Evolutionary conservation across 148 eudicot genomes (phyloP), one percentile per base, ranked within the genome.

Genomic region (Spergularia bocconei): DNA sequence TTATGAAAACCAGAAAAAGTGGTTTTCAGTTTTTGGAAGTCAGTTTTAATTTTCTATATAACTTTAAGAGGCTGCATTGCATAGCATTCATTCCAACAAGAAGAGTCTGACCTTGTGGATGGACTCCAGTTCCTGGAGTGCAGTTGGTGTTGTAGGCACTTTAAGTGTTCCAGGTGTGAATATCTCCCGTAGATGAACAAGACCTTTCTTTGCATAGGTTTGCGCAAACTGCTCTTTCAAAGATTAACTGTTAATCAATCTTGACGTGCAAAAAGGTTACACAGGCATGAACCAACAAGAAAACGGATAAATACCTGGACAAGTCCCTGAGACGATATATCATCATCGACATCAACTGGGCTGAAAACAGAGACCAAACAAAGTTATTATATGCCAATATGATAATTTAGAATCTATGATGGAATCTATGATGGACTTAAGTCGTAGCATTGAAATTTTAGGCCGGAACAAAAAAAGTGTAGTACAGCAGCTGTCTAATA

Each of bases 341-440:
- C 93, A 77, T 95, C 96, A 65, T 80, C 71, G 89, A 95, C 86
- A 73, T 95, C 99, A 79, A 92, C 99, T 52, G 99, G 99, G 78
- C 99, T 95, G 81, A 88, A 89, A 38, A 77, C 38, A 86, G 56
- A 84, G 41, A 65, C 77, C 41, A 36, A 0, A 73, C 16, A 11
- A 65, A 19, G 55, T 6, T 64, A 13, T 55, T 55, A 39, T 13
- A 75, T 12, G 41, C n/a, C n/a, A 51, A 41, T 52, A 44, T 44
- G 8, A 6, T 6, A 6, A 44, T 44, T 44, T 6, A 9, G 48
- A 44, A 6, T 44, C 48, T 6, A 9, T 44, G 48, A 44, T 44
- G 48, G 48, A 44, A 6, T 44, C 48, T 6, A 9, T 44, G 48
- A 44, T 44, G 48, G 8, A 44, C 10, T 6, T 44, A 44, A 0